Percentiles rank a stretch among this genome's conserved stretches.
phyloP scores from a whole-genome alignment of 2,329 filamentous ascomycete genomes.

The Ceratocystis diversiconidia region DNA sequence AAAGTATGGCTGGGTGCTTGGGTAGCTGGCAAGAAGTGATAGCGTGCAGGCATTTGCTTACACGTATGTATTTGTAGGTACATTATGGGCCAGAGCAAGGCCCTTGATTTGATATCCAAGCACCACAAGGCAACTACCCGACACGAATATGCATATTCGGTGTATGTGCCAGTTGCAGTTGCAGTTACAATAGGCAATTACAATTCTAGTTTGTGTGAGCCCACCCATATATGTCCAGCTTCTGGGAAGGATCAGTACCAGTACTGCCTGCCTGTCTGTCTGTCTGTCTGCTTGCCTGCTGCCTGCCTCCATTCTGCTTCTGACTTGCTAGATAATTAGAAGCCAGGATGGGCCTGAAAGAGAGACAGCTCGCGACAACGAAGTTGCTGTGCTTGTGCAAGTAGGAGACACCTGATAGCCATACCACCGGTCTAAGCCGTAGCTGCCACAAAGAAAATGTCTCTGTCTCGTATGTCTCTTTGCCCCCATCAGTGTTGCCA shows the following conservation, averaged over 20 bases:
- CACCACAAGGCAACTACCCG: constrained; percentile 1
- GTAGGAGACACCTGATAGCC: background rate
- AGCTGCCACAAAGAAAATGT: background rate
- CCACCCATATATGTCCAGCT: background rate
- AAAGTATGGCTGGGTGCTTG: background rate
- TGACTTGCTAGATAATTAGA: background rate
- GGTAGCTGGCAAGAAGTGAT: too few species aligned
- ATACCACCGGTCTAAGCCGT: background rate
- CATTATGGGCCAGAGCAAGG: background rate
- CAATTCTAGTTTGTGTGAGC: background rate
- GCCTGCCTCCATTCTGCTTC: background rate
- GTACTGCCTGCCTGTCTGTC: background rate
- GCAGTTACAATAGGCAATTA: background rate
- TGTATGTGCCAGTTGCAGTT: background rate
- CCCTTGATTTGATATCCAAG: background rate
- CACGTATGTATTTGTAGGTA: background rate
- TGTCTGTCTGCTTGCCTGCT: background rate
- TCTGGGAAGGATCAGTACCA: background rate
- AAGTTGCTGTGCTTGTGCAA: background rate
- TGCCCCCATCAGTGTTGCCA: background rate
- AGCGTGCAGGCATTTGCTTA: too few species aligned
- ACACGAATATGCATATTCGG: background rate
- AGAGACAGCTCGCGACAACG: background rate
- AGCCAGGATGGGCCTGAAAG: background rate
- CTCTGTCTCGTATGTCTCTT: background rate